These are phyloP conservation scores for Erodium trifolium DNA, from an alignment of 441 rosid genomes.

Conservation along the genomic window DNA sequence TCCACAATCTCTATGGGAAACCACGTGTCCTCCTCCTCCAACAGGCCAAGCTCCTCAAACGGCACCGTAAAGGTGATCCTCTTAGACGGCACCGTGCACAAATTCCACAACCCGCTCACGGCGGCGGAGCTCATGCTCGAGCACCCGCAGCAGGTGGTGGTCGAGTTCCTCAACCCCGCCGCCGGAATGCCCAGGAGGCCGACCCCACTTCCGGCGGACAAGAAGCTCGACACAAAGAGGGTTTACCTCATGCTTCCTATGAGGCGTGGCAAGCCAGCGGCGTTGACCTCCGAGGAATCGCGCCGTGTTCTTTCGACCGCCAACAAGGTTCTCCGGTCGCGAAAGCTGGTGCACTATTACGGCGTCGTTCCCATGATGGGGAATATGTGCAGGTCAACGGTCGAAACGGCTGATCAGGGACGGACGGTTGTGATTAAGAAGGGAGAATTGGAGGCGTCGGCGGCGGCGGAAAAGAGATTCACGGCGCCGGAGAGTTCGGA, in stretches of 20 bases:
- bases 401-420: neutral
- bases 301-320: neutral
- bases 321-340: neutral
- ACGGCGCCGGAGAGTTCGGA: neutral
- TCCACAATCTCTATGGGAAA: constrained; percentile 3
- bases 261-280: constrained; percentile 3
- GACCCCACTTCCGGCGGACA: neutral
- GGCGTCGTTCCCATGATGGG: neutral
- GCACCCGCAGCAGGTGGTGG: constrained; percentile 8
- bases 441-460: neutral
- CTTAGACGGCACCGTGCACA: neutral
- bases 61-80: constrained; percentile 1
- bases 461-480: neutral
- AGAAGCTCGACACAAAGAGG: neutral
- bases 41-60: no score
- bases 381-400: neutral
- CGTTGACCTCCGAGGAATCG: neutral
- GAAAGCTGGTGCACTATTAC: neutral
- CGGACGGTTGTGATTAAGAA: neutral
- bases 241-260: constrained; percentile 1
- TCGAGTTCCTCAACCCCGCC: neutral
- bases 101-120: neutral
- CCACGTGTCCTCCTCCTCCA: neutral
- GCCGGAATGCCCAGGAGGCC: neutral
- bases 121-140: constrained; percentile 6